These are phyloP conservation scores for Talaromyces amestolkiae DNA, from an alignment of 2,329 filamentous ascomycete species.

Conservation along the genomic window DNA sequence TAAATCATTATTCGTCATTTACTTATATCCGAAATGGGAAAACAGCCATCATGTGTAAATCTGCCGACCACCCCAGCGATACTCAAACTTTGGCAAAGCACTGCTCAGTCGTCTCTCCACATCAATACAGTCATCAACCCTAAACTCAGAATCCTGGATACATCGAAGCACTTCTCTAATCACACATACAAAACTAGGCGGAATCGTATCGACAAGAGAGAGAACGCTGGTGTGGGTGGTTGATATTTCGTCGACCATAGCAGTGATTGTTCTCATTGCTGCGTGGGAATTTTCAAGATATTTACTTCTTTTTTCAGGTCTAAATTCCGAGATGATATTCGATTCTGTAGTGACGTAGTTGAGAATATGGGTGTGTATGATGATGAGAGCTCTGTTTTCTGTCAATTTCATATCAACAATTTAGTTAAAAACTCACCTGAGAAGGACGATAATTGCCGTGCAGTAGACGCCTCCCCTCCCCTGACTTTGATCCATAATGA, in stretches of 20 bases:
- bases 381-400: constrained; percentile 22
- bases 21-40: neutral
- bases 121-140: neutral
- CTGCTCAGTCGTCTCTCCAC: neutral
- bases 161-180: neutral
- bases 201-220: neutral
- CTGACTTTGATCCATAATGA: constrained; percentile 15
- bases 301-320: neutral
- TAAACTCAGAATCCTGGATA: neutral
- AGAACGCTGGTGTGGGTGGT: neutral
- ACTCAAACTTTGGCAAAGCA: neutral
- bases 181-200: constrained; percentile 2
- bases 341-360: constrained; percentile 8
- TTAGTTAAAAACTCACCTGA: constrained; percentile 19
- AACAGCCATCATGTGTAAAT: neutral
- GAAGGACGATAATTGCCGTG: constrained; percentile 21
- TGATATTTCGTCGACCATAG: constrained; percentile 25
- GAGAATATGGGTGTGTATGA: constrained; percentile 23
- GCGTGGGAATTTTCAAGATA: constrained; percentile 17
- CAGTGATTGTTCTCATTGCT: constrained; percentile 26
- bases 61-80: neutral
- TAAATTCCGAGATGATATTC: neutral
- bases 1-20: neutral
- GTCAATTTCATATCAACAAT: neutral
- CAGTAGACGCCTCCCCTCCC: constrained; percentile 21